phyloP scores from a whole-genome alignment of 1,284 basidiomycete genomes.

The Austroboletus niveus region DNA sequence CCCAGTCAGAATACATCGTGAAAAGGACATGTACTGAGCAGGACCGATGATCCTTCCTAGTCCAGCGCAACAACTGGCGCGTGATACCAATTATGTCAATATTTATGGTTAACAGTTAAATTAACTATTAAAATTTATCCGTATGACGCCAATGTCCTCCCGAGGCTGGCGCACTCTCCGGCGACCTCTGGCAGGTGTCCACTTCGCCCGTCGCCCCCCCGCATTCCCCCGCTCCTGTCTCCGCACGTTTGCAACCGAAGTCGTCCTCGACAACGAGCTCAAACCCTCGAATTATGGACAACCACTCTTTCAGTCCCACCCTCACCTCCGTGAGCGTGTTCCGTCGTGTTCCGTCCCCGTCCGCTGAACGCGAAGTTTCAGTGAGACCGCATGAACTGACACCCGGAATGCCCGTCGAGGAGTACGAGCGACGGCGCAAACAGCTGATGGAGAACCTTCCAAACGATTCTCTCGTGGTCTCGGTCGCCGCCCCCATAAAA shows the following conservation, averaged over 20 bases:
- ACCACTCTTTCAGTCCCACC: slow-evolving; percentile 73
- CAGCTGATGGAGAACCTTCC: slow-evolving; percentile 79
- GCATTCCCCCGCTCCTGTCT: slow-evolving; percentile 4
- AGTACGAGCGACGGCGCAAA: slow-evolving; percentile 80
- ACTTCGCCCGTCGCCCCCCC: neutral
- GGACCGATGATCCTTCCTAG: neutral
- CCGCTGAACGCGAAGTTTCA: slow-evolving; percentile 15
- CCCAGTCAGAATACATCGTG: slow-evolving; percentile 46
- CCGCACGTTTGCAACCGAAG: slow-evolving; percentile 39
- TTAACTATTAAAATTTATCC: slow-evolving; percentile 5
- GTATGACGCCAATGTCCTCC: slow-evolving; percentile 21
- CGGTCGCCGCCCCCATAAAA: slow-evolving; percentile 79
- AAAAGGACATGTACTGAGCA: neutral
- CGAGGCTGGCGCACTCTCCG: slow-evolving; percentile 16
- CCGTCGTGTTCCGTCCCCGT: slow-evolving; percentile 1
- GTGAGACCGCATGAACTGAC: slow-evolving; percentile 72
- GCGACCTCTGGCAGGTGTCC: neutral
- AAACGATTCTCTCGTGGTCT: slow-evolving; percentile 76
- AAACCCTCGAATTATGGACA: slow-evolving; percentile 78
- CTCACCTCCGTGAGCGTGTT: slow-evolving; percentile 62
- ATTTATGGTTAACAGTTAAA: slow-evolving; percentile 4
- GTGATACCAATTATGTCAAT: slow-evolving; percentile 18
- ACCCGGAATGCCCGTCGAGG: slow-evolving; percentile 77
- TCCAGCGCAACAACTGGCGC: slow-evolving; percentile 7
- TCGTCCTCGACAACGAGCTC: slow-evolving; percentile 21